Evolutionary conservation across 805 yeast genomes (phyloP).

Genomic region (Grigorovia humatica): DNA sequence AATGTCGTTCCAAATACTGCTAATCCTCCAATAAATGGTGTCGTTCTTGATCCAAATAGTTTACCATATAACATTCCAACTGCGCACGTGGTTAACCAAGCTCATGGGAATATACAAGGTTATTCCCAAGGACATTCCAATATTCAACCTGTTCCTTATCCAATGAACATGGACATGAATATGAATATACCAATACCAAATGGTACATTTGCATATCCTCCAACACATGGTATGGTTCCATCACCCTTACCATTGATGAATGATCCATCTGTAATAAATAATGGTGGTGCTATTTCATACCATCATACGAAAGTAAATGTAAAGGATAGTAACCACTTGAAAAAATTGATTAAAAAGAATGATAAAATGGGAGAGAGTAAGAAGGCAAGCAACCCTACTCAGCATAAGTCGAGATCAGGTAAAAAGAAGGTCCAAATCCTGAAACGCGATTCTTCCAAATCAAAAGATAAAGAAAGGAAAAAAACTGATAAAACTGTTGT

Average conservation of each 20-base stretch:
- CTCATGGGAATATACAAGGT: neutral
- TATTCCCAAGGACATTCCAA: constrained; percentile 1
- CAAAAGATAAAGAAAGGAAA: neutral
- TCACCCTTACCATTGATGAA: constrained; percentile 5
- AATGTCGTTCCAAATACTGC: constrained; percentile 2
- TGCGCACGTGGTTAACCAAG: constrained; percentile 5
- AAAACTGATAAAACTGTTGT: no score
- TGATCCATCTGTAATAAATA: neutral
- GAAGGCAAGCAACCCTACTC: neutral
- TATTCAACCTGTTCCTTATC: constrained; percentile 7
- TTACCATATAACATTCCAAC: constrained; percentile 22
- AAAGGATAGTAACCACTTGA: constrained; percentile 8
- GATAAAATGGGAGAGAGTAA: neutral
- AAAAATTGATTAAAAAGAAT: constrained; percentile 4
- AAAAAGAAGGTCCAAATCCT: neutral
- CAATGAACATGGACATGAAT: neutral
- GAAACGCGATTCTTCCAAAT: neutral
- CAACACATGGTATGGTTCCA: constrained; percentile 3
- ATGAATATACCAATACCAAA: constrained; percentile 15
- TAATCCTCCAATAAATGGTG: constrained; percentile 1
- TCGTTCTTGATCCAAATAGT: constrained; percentile 14
- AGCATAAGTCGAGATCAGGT: neutral
- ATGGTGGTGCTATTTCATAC: neutral
- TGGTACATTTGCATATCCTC: neutral
- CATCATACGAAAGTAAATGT: constrained; percentile 4